Evolutionary conservation across 345 rosid genomes (phyloP), one percentile per base, ranked within the genome.

Genomic region (Murraya paniculata): DNA sequence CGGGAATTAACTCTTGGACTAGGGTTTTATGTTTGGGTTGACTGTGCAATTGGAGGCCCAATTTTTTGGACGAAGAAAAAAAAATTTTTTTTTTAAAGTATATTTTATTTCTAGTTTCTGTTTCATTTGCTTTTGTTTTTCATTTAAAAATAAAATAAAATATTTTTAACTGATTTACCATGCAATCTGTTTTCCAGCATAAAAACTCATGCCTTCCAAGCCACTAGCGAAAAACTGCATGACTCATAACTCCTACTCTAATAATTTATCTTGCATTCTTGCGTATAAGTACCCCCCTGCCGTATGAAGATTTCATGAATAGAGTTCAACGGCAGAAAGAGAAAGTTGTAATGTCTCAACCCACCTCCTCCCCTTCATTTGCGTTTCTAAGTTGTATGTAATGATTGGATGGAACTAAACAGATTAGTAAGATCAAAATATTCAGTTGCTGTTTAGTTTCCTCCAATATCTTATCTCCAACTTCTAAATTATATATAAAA

Each of bases 371-470:
- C 31, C 22, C n/a, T 30, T 22, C 0, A 30, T 27, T 7, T 25
- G 48, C 28, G n/a, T 57, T 71, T 71, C 30, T 4, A 53, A 53
- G 74, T 71, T 71, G 61, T 70, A 70, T 50, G 73, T 71, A 71
- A 71, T 61, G 19, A 48, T 50, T 53, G 74, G 74, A 53, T 31
- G 74, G 25, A 30, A 48, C 60, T 50, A 71, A 71, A 71, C 7
- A 71, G 74, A 48, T 7, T 21, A 7, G 8, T 24, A 11, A 10
- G 1, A n/a, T 39, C 21, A 9, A 66, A 66, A 53, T 13, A 18
- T 53, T 18, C 25, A 3, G 22, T 28, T 22, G 48, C 58, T 39
- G 33, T 69, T 39, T 48, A 45, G 36, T 27, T 48, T 70, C 36
- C 73, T 45, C 25, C 24, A 27, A 6, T 70, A 70, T 70, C 73